These are phyloP conservation scores for Pestalotiopsis sp. DNA, from an alignment of 2,329 filamentous ascomycete genomes.

Conservation along the genomic window DNA sequence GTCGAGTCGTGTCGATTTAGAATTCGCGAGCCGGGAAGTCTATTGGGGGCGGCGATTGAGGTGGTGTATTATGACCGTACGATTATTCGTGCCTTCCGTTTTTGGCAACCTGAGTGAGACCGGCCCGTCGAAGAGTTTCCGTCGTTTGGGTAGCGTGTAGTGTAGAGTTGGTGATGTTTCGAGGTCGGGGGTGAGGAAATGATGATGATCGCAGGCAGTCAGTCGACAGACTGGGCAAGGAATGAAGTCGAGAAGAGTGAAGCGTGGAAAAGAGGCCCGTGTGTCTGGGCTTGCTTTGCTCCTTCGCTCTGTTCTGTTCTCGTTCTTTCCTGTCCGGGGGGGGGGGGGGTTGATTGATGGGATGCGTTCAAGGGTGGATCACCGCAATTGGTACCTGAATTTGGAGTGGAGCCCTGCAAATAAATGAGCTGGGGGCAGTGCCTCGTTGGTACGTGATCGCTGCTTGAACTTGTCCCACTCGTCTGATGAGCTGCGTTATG, in stretches of 20 bases:
- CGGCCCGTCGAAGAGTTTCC: neutral
- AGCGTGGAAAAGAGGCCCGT: conserved; percentile 2
- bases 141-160: neutral
- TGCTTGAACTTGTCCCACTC: conserved; percentile 1
- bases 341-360: neutral
- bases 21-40: conserved; percentile 2
- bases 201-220: neutral
- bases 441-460: neutral
- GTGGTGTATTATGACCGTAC: neutral
- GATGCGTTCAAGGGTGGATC: neutral
- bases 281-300: neutral
- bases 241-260: neutral
- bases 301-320: too few species aligned
- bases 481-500: neutral
- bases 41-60: neutral
- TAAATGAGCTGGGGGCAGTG: neutral
- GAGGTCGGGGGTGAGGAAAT: neutral
- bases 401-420: neutral
- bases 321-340: neutral
- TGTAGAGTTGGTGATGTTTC: neutral
- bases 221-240: neutral
- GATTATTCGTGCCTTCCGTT: neutral
- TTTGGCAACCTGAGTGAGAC: neutral
- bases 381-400: conserved; percentile 7
- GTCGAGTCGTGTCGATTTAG: neutral